A percentile compares a stretch with the other conserved stretches of the same genome.
phyloP scores from a whole-genome alignment of 208 protist species.

The Endotrypanum monterogeii region DNA sequence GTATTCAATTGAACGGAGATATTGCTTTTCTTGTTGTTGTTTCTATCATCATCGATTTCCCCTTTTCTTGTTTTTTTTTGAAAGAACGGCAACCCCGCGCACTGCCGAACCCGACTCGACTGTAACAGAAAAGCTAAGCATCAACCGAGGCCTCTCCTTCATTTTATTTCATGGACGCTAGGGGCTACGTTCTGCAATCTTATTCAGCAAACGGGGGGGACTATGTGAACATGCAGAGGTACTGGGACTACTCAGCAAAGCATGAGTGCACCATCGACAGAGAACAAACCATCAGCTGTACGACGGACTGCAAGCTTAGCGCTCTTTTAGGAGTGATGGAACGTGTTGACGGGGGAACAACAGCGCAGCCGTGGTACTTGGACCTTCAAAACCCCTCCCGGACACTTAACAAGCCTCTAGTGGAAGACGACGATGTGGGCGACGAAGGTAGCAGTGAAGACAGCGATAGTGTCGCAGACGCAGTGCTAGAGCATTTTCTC shows the following conservation, averaged over 20 bases:
- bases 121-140: too few species aligned
- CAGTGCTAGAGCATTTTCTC: conserved; percentile 16
- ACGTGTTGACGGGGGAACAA: not conserved
- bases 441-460: conserved; percentile 1
- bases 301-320: not conserved
- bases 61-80: too few species aligned
- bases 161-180: not conserved
- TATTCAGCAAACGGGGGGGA: conserved; percentile 9
- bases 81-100: too few species aligned
- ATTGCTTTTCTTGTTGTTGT: too few species aligned
- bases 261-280: conserved; percentile 11
- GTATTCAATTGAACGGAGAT: too few species aligned
- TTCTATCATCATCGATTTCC: too few species aligned
- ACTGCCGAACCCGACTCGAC: too few species aligned
- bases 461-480: conserved; percentile 1
- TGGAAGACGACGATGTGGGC: conserved; percentile 30
- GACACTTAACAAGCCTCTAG: conserved; percentile 6
- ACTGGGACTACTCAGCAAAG: conserved; percentile 14
- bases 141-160: not conserved
- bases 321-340: not conserved
- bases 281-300: conserved; percentile 10
- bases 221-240: conserved; percentile 20
- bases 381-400: not conserved
- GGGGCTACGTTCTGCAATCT: conserved; percentile 6
- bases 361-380: not conserved